A percentile compares a stretch with the other conserved stretches of the same genome.
phyloP scores from a whole-genome alignment of 2,329 filamentous ascomycete genomes.

The Aspergillus niger region DNA sequence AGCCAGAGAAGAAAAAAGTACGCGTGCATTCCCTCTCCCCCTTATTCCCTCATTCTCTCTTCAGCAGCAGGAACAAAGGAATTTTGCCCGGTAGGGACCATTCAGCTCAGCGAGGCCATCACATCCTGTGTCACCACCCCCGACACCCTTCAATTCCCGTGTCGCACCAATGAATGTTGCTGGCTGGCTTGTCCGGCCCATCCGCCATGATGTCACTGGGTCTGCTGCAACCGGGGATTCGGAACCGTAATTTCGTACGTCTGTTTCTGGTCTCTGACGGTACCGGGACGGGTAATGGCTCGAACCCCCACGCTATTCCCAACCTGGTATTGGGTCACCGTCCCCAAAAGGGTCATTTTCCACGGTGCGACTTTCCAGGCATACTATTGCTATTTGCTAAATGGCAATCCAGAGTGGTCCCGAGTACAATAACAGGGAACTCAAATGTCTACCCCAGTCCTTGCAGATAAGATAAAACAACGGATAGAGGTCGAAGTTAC shows the following conservation, averaged over 20 bases:
- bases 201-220: constrained; percentile 15
- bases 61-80: not conserved
- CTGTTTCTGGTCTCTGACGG: not conserved
- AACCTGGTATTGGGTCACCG: not conserved
- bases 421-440: not conserved
- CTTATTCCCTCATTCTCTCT: not conserved
- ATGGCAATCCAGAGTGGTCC: not conserved
- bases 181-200: not conserved
- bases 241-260: constrained; percentile 1
- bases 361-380: not conserved
- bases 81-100: not conserved
- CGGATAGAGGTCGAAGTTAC: not conserved
- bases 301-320: constrained; percentile 10
- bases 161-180: not conserved
- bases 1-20: not conserved
- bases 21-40: not conserved
- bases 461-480: not conserved
- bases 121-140: not conserved
- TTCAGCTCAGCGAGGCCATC: not conserved
- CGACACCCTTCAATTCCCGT: not conserved
- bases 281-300: constrained; percentile 3
- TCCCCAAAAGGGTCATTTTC: constrained; percentile 8
- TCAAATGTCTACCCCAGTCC: not conserved
- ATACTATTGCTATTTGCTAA: not conserved
- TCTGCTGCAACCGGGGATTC: constrained; percentile 1